Conservation (phyloP, 2,329 filamentous ascomycete species). For the Claviceps fusiformis region DNA sequence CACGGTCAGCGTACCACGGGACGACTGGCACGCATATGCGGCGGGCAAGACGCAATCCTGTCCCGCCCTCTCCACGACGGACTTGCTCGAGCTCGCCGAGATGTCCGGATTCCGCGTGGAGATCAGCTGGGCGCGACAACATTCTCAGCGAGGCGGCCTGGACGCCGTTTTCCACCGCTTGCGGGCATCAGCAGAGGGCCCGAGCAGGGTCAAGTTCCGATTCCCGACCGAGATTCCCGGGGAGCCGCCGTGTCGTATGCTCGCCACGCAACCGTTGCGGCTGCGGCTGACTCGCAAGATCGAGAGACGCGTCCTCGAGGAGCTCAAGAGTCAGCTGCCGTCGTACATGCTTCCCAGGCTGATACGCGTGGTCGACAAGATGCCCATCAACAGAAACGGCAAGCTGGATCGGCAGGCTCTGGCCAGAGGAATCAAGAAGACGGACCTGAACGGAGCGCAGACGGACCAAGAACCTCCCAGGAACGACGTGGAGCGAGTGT, state of each 20-base stretch:
- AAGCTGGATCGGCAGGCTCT: neutral
- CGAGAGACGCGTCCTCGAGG: neutral
- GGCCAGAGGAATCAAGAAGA: neutral
- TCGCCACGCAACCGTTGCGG: constrained; percentile 6
- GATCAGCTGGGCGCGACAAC: constrained; percentile 27
- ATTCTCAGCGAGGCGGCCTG: constrained; percentile 9
- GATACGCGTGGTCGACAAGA: neutral
- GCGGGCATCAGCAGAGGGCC: constrained; percentile 11
- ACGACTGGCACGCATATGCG: neutral
- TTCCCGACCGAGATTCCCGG: constrained; percentile 7
- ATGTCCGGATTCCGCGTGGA: constrained; percentile 30
- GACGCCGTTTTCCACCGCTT: constrained; percentile 19
- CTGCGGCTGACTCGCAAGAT: neutral
- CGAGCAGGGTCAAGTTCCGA: neutral
- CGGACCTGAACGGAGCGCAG: neutral
- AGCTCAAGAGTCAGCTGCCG: neutral
- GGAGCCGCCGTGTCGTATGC: neutral
- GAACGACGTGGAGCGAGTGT: neutral
- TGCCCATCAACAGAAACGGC: neutral
- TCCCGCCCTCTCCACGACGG: constrained; percentile 3
- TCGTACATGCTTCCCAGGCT: neutral
- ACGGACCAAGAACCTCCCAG: neutral
- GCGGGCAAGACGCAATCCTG: neutral
- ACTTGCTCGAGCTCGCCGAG: constrained; percentile 12
- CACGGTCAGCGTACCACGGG: neutral